These are phyloP conservation scores for Oryza rufipogon DNA, from an alignment of 176 grass and related monocot genomes.

Conservation along the genomic window DNA sequence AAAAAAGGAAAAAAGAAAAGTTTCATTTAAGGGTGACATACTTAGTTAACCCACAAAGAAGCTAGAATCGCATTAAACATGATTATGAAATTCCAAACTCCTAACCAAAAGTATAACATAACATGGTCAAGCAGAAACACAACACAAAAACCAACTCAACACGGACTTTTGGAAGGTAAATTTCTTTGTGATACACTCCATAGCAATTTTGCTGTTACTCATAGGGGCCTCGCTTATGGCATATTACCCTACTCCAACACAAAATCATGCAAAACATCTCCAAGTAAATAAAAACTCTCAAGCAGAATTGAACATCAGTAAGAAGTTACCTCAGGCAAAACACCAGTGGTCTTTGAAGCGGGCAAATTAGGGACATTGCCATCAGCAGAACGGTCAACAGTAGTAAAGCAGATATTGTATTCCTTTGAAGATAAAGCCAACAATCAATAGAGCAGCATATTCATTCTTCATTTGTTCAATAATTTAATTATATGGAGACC, in stretches of 20 bases:
- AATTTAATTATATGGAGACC: slow-evolving; percentile 25
- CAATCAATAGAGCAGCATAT: slow-evolving; percentile 21
- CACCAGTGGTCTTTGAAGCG: slow-evolving; percentile 82
- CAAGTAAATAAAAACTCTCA: slow-evolving; percentile 13
- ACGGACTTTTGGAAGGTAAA: background rate
- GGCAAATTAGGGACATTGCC: slow-evolving; percentile 71
- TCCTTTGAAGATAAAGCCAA: slow-evolving; percentile 57
- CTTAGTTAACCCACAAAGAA: background rate
- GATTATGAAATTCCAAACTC: background rate
- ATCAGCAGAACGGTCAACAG: slow-evolving; percentile 81
- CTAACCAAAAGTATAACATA: background rate
- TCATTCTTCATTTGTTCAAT: slow-evolving; percentile 1
- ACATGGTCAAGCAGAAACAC: background rate
- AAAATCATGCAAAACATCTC: background rate
- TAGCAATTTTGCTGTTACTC: background rate
- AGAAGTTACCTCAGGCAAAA: slow-evolving; percentile 91
- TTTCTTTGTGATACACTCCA: slow-evolving; percentile 9
- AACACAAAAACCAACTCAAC: slow-evolving; percentile 3
- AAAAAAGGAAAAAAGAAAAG: no score
- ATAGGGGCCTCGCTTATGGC: background rate
- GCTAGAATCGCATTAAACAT: background rate
- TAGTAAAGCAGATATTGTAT: slow-evolving; percentile 99
- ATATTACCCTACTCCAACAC: background rate
- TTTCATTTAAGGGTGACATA: background rate
- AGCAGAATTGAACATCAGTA: slow-evolving; percentile 23